These are phyloP conservation scores for Agaricus blazei DNA, from an alignment of 768 basidiomycete genomes.

Conservation along the genomic window DNA sequence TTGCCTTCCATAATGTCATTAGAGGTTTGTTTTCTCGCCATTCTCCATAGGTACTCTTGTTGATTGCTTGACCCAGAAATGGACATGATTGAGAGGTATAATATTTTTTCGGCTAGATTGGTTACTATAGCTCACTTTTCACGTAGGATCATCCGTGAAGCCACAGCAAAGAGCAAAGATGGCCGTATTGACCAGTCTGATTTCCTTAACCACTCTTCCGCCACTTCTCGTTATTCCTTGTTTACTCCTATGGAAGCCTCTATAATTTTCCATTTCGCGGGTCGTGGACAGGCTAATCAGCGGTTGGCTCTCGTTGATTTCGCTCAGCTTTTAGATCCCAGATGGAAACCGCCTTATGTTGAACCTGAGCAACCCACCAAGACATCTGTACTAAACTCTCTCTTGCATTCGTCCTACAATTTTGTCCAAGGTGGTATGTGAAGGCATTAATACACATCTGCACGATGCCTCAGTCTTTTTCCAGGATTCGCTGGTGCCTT, in stretches of 20 bases:
- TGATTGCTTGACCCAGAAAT: slow-evolving; percentile 54
- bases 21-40: slow-evolving; percentile 48
- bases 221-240: slow-evolving; percentile 85
- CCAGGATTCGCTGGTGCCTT: slow-evolving; percentile 86
- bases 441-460: background rate
- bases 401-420: slow-evolving; percentile 75
- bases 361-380: slow-evolving; percentile 31
- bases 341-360: slow-evolving; percentile 73
- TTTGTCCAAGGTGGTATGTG: slow-evolving; percentile 77
- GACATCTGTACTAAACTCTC: slow-evolving; percentile 44
- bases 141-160: slow-evolving; percentile 79
- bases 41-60: background rate
- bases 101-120: too few species aligned
- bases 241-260: slow-evolving; percentile 99
- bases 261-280: slow-evolving; percentile 97
- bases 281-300: slow-evolving; percentile 64
- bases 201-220: slow-evolving; percentile 85
- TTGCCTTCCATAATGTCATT: slow-evolving; percentile 96
- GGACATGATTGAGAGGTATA: slow-evolving; percentile 89
- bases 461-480: slow-evolving; percentile 14
- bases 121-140: background rate
- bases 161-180: slow-evolving; percentile 86
- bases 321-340: slow-evolving; percentile 86
- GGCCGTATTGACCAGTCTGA: slow-evolving; percentile 95
- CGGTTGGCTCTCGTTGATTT: slow-evolving; percentile 88